These are phyloP conservation scores for Mycena galericulata DNA, from an alignment of 768 basidiomycete genomes.

Conservation along the genomic window DNA sequence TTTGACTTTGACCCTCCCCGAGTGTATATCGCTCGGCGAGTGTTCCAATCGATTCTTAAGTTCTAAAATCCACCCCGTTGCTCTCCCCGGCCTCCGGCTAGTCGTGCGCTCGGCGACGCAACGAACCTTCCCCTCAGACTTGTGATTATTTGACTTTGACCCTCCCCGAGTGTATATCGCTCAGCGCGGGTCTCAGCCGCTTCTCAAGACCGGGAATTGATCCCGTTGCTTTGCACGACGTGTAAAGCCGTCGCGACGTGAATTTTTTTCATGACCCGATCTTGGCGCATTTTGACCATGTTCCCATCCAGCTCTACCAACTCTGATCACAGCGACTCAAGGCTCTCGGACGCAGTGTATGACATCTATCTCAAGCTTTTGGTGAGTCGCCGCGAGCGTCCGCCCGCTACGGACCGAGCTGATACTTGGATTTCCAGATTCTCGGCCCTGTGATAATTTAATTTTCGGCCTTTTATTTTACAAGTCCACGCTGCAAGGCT, in stretches of 20 bases:
- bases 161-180: background rate
- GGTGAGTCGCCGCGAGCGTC: background rate
- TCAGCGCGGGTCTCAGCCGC: background rate
- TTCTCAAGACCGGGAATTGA: background rate
- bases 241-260: background rate
- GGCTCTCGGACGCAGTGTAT: background rate
- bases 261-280: background rate
- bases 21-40: background rate
- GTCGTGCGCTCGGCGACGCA: too few relatives aligned
- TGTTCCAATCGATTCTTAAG: too few relatives aligned
- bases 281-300: background rate
- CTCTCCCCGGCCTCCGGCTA: too few relatives aligned
- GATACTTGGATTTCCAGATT: background rate
- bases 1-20: background rate
- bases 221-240: background rate
- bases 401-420: background rate
- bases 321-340: background rate
- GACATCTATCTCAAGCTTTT: background rate
- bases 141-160: too few relatives aligned
- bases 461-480: background rate
- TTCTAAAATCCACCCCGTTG: background rate
- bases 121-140: too few relatives aligned
- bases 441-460: too few relatives aligned
- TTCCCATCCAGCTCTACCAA: too few relatives aligned
- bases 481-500: background rate